These are phyloP conservation scores for Vaccinium myrtillus DNA, from an alignment of 148 eudicot genomes.

Conservation along the genomic window DNA sequence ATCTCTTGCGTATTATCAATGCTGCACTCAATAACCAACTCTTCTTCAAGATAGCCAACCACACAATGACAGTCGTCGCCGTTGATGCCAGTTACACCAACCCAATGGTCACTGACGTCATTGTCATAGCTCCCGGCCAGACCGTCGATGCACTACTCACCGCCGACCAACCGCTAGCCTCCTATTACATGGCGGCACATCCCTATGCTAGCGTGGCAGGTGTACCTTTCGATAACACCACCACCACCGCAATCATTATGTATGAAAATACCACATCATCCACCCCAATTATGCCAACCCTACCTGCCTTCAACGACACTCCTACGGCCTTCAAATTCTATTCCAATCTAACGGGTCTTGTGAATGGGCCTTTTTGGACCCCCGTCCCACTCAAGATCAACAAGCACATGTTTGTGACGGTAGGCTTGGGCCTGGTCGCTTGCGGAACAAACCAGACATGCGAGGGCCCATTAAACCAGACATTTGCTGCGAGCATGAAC, in stretches of 20 bases:
- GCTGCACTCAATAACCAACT: constrained; percentile 66
- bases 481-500: constrained; percentile 58
- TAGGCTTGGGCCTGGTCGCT: constrained; percentile 48
- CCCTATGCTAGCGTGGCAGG: constrained; percentile 45
- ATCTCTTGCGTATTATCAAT: constrained; percentile 72
- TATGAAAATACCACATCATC: constrained; percentile 23
- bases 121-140: constrained; percentile 65
- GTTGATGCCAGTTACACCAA: constrained; percentile 65
- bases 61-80: constrained; percentile 62
- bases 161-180: constrained; percentile 37
- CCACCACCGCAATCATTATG: constrained; percentile 52
- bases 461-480: constrained; percentile 35
- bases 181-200: constrained; percentile 65
- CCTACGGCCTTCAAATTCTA: constrained; percentile 56
- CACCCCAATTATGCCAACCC: constrained; percentile 38
- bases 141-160: constrained; percentile 65
- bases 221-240: constrained; percentile 37
- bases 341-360: constrained; percentile 47
- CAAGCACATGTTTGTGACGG: constrained; percentile 57
- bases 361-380: constrained; percentile 42
- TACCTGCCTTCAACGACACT: constrained; percentile 66
- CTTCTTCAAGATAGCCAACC: constrained; percentile 70
- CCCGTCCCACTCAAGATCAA: constrained; percentile 36
- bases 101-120: constrained; percentile 48
- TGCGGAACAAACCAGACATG: constrained; percentile 51